A percentile compares a stretch with the other conserved stretches of the same genome.
These are phyloP conservation scores for Ogataea pini DNA, from an alignment of 805 yeast genomes.

Conservation along the genomic window DNA sequence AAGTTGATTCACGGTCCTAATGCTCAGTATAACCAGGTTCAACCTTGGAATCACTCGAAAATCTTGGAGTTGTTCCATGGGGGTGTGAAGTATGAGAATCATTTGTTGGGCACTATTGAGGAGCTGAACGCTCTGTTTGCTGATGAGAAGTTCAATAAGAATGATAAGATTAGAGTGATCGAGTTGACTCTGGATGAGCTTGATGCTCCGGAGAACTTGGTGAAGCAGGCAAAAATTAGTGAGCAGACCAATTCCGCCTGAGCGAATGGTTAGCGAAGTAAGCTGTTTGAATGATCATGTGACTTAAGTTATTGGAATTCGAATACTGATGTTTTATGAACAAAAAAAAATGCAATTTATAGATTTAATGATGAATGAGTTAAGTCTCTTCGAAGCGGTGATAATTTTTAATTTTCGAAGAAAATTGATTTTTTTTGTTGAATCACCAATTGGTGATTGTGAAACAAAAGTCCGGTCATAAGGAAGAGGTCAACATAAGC, in stretches of 20 bases:
- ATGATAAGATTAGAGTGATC: constrained; percentile 61
- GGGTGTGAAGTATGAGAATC: constrained; percentile 50
- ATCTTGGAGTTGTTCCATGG: constrained; percentile 64
- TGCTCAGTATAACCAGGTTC: constrained; percentile 67
- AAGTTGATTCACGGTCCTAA: constrained; percentile 69
- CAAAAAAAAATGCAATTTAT: too few species aligned
- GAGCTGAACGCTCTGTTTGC: constrained; percentile 55
- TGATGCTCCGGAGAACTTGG: constrained; percentile 70
- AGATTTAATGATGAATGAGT: too few species aligned
- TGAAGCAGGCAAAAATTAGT: constrained; percentile 62
- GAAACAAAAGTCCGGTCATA: too few species aligned
- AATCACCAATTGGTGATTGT: too few species aligned
- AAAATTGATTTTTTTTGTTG: too few species aligned
- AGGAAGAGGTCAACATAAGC: too few species aligned
- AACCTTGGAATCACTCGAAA: constrained; percentile 65
- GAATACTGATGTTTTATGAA: too few species aligned
- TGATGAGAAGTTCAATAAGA: constrained; percentile 49
- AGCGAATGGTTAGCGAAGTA: neutral
- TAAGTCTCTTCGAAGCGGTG: neutral
- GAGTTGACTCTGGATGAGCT: constrained; percentile 68
- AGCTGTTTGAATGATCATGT: too few species aligned
- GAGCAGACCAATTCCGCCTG: constrained; percentile 34
- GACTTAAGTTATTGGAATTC: too few species aligned
- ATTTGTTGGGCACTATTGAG: constrained; percentile 55
- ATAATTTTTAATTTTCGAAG: neutral